phyloP scores from a whole-genome alignment of 495 filamentous ascomycete species.

The Penicillium macrosclerotiorum region DNA sequence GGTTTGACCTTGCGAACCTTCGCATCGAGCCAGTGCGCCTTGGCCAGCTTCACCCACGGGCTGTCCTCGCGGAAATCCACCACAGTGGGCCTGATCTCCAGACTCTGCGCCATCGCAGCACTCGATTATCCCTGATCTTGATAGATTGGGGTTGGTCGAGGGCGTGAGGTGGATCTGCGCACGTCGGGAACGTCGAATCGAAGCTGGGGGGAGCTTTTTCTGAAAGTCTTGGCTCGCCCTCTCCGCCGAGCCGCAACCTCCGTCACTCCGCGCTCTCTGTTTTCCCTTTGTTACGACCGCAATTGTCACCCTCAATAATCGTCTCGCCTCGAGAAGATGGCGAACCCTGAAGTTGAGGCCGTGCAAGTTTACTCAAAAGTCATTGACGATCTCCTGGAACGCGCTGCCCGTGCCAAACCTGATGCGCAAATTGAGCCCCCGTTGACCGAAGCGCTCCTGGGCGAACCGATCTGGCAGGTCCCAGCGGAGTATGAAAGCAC shows the following conservation, averaged over 20 bases:
- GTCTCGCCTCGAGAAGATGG: conserved; percentile 39
- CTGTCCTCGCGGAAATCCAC: conserved; percentile 74
- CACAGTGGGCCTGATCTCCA: conserved; percentile 56
- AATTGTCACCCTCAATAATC: neutral
- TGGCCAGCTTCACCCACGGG: conserved; percentile 78
- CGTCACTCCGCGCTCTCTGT: conserved; percentile 5
- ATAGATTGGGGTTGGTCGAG: conserved; percentile 28
- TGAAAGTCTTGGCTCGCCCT: conserved; percentile 26
- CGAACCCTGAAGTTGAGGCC: conserved; percentile 49
- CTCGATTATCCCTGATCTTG: conserved; percentile 30
- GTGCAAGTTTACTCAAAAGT: conserved; percentile 55
- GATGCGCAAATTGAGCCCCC: conserved; percentile 72
- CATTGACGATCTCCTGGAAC: conserved; percentile 60
- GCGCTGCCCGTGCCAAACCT: conserved; percentile 63
- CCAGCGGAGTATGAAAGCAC: conserved; percentile 23
- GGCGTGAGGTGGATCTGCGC: conserved; percentile 30
- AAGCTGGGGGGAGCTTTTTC: conserved; percentile 29
- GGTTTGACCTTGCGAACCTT: conserved; percentile 75
- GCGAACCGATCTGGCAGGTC: conserved; percentile 40
- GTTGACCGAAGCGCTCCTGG: conserved; percentile 54
- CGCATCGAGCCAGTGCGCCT: conserved; percentile 76
- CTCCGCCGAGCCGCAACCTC: conserved; percentile 27
- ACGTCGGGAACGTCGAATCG: conserved; percentile 24
- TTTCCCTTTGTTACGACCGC: conserved; percentile 1
- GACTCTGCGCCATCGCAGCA: conserved; percentile 44